These are phyloP conservation scores for Suhomyces bribrorum DNA, from an alignment of 1,139 yeast genomes.

Conservation along the genomic window DNA sequence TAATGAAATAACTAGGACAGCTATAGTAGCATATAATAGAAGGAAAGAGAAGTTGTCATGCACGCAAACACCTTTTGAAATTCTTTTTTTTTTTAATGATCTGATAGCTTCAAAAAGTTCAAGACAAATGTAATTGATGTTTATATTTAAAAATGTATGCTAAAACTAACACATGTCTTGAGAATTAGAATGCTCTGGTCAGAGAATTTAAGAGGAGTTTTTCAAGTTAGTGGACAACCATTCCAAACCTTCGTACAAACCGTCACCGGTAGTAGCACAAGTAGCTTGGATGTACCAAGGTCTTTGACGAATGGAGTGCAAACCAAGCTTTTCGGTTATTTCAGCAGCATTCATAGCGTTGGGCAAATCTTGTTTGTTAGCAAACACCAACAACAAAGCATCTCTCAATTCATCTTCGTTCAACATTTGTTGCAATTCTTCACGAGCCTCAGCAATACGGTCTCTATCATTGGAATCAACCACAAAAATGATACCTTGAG, in stretches of 20 bases:
- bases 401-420: slow-evolving; percentile 93
- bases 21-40: slow-evolving; percentile 12
- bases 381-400: slow-evolving; percentile 84
- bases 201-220: slow-evolving; percentile 43
- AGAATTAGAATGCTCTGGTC: slow-evolving; percentile 5
- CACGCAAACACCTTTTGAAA: slow-evolving; percentile 1
- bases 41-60: slow-evolving; percentile 8
- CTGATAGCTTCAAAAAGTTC: slow-evolving; percentile 6
- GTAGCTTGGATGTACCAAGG: slow-evolving; percentile 91
- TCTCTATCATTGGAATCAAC: slow-evolving; percentile 94
- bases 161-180: slow-evolving; percentile 12
- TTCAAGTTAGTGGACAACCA: slow-evolving; percentile 87
- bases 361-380: slow-evolving; percentile 92
- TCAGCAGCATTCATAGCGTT: slow-evolving; percentile 91
- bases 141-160: slow-evolving; percentile 12
- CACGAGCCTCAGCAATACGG: slow-evolving; percentile 91
- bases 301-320: slow-evolving; percentile 81
- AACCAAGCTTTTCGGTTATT: slow-evolving; percentile 80
- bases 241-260: slow-evolving; percentile 87
- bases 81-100: not conserved
- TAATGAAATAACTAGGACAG: slow-evolving; percentile 10
- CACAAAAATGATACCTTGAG: slow-evolving; percentile 91
- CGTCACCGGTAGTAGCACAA: slow-evolving; percentile 90
- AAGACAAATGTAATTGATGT: slow-evolving; percentile 9
- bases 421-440: slow-evolving; percentile 90